These are phyloP conservation scores for Xylariaceae sp. DNA, from an alignment of 2,329 filamentous ascomycete species.

Conservation along the genomic window DNA sequence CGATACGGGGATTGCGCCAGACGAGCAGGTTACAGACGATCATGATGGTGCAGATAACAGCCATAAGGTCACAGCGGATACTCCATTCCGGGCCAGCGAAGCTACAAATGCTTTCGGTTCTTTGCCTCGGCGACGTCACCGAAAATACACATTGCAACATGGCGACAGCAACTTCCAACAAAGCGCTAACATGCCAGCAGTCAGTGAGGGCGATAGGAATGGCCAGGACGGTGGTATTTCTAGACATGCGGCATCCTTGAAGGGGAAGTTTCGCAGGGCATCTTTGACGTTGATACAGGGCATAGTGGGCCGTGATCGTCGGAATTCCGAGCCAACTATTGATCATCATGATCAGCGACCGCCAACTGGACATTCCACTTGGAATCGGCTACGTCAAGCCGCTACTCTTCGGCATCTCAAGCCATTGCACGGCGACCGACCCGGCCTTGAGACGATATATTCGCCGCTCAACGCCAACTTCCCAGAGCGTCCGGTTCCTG, in stretches of 20 bases:
- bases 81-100: conserved; percentile 35
- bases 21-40: conserved; percentile 13
- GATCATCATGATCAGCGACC: conserved; percentile 33
- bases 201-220: conserved; percentile 25
- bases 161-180: conserved; percentile 30
- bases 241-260: conserved; percentile 33
- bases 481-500: conserved; percentile 40
- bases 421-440: conserved; percentile 40
- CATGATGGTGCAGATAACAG: neutral
- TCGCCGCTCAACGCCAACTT: conserved; percentile 34
- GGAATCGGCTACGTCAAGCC: conserved; percentile 48
- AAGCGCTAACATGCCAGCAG: conserved; percentile 20
- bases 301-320: conserved; percentile 44
- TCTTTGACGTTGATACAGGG: conserved; percentile 49
- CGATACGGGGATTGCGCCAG: conserved; percentile 27
- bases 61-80: conserved; percentile 29
- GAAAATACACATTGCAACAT: conserved; percentile 39
- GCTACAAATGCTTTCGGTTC: conserved; percentile 49
- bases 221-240: conserved; percentile 13
- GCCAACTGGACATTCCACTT: conserved; percentile 45
- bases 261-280: conserved; percentile 50
- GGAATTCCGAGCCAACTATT: conserved; percentile 30
- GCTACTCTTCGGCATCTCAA: conserved; percentile 46
- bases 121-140: conserved; percentile 43
- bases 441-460: conserved; percentile 34